A percentile compares a stretch with the other conserved stretches of the same genome.
Evolutionary conservation across 1,284 basidiomycete genomes (phyloP).

Genomic region (Trichosporon ovoides): DNA sequence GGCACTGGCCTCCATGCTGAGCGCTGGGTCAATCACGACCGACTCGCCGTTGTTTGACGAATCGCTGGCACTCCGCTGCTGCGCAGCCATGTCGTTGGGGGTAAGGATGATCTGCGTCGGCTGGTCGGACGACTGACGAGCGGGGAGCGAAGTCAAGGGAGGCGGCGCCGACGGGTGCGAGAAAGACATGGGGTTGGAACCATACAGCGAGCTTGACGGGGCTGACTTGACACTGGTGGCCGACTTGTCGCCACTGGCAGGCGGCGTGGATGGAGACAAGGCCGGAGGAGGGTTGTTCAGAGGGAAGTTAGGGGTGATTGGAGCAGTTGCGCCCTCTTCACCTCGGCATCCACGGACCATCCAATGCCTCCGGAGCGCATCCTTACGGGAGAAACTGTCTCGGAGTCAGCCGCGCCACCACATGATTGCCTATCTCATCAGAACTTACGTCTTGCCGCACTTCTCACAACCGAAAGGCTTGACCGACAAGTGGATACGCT

Average conservation of each 20-base stretch:
- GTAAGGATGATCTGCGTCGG: conserved; percentile 39
- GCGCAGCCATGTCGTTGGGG: conserved; percentile 31
- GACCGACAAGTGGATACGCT: conserved; percentile 49
- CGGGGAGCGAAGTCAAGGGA: conserved; percentile 30
- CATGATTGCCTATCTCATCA: not conserved
- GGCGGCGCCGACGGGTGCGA: conserved; percentile 37
- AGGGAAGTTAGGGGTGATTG: conserved; percentile 38
- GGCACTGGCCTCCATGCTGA: conserved; percentile 6
- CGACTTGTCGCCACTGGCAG: conserved; percentile 10
- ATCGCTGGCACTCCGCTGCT: conserved; percentile 16
- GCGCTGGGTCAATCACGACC: conserved; percentile 22
- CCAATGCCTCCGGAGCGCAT: conserved; percentile 50
- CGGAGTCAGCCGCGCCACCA: not conserved
- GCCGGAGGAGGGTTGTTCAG: conserved; percentile 33
- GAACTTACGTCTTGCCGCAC: conserved; percentile 49
- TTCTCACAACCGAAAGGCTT: conserved; percentile 50
- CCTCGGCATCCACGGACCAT: conserved; percentile 50
- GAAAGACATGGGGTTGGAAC: conserved; percentile 23
- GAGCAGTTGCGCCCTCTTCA: conserved; percentile 43
- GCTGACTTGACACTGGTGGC: no score
- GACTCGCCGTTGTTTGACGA: conserved; percentile 15
- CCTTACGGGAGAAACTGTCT: conserved; percentile 49
- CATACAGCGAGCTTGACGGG: conserved; percentile 10
- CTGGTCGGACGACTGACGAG: conserved; percentile 32
- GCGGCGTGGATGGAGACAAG: conserved; percentile 35